Evolutionary conservation across 192 early-diverging fungal genomes (phyloP).

Genomic region (Coemansia sp.): DNA sequence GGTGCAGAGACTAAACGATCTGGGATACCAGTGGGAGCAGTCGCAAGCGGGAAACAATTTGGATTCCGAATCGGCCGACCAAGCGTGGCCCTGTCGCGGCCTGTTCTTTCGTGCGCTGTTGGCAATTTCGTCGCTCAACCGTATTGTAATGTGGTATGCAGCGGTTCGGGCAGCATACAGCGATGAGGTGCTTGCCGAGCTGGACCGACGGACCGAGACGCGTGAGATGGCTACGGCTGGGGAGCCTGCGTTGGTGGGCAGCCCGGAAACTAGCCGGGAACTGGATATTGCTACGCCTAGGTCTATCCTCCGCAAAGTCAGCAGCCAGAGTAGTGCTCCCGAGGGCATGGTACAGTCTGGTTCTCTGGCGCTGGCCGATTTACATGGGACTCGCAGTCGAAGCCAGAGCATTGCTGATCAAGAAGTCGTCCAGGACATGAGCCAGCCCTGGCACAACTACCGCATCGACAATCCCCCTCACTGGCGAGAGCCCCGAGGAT

Average conservation of each 20-base stretch:
- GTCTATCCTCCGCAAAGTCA: not conserved
- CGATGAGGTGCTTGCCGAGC: slow-evolving; percentile 28
- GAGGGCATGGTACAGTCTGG: no score
- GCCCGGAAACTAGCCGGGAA: not conserved
- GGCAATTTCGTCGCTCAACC: slow-evolving; percentile 44
- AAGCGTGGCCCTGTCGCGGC: slow-evolving; percentile 42
- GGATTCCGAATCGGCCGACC: not conserved
- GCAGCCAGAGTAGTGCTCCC: no score
- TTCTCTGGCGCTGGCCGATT: no score
- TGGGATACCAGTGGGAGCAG: slow-evolving; percentile 33
- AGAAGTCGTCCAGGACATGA: no score
- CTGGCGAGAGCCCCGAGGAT: not conserved
- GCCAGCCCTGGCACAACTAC: no score
- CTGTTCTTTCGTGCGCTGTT: slow-evolving; percentile 33
- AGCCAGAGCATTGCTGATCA: not conserved
- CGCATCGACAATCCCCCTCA: not conserved
- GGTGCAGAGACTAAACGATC: slow-evolving; percentile 22
- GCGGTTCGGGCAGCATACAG: slow-evolving; percentile 31
- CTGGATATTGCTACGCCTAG: not conserved
- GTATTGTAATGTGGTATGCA: slow-evolving; percentile 38
- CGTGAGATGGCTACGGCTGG: not conserved
- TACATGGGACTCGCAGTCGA: not conserved
- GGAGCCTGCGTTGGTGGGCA: not conserved
- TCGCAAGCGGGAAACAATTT: not conserved
- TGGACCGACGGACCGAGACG: slow-evolving; percentile 11